These are phyloP conservation scores for Acanthamoeba lenticulata DNA, from an alignment of 208 protist species.

Conservation along the genomic window DNA sequence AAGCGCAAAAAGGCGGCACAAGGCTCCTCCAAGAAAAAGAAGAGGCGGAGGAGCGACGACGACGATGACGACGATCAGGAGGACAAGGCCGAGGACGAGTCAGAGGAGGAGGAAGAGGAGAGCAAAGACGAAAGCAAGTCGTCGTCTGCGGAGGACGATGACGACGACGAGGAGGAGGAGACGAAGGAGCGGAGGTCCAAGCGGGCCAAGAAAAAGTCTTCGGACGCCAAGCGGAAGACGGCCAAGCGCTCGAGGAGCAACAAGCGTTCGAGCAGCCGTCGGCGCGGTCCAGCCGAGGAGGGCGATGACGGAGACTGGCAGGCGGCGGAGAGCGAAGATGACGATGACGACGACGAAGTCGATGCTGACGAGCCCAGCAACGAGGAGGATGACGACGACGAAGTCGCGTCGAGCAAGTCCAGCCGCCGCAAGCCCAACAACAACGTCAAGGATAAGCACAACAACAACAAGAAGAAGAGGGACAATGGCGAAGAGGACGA, in stretches of 20 bases:
- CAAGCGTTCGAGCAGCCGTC: neutral
- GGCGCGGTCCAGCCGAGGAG: neutral
- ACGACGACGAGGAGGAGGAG: neutral
- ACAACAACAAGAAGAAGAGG: neutral
- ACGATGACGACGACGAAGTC: neutral
- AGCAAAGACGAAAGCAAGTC: neutral
- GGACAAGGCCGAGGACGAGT: neutral
- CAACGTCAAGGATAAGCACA: neutral
- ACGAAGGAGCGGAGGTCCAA: neutral
- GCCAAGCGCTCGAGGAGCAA: neutral
- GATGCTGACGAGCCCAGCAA: neutral
- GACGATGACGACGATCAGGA: neutral
- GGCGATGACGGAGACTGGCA: slow-evolving; percentile 17
- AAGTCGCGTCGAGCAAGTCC: neutral
- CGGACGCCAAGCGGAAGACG: neutral
- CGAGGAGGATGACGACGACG: neutral
- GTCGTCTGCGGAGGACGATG: neutral
- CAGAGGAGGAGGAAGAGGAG: neutral
- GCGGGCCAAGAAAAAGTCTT: neutral
- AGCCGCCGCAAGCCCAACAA: neutral
- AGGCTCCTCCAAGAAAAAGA: neutral
- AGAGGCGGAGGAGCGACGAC: neutral
- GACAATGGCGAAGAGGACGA: neutral
- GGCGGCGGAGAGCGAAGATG: neutral
- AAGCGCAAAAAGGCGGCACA: neutral